These are phyloP conservation scores for Byssoonygena ceratinophila DNA, from an alignment of 2,329 filamentous ascomycete genomes.

Conservation along the genomic window DNA sequence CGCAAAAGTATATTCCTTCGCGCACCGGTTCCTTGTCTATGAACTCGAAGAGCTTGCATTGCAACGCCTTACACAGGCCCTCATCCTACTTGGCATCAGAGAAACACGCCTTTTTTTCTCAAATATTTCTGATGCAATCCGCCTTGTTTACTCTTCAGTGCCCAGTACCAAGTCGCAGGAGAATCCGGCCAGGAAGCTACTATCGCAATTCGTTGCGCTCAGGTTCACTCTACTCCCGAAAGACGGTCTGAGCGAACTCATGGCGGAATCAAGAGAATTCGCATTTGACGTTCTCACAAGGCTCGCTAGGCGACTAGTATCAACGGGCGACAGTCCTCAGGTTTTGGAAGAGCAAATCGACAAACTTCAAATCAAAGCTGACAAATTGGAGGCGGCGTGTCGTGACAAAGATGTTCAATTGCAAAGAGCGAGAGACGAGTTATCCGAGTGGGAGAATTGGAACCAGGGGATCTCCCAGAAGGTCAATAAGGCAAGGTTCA, in stretches of 20 bases:
- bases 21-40: not conserved
- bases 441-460: too few species aligned
- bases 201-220: not conserved
- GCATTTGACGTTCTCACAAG: not conserved
- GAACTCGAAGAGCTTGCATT: not conserved
- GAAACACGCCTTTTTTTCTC: not conserved
- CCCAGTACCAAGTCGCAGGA: not conserved
- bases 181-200: not conserved
- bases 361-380: too few species aligned
- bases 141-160: not conserved
- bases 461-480: too few species aligned
- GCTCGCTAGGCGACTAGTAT: not conserved
- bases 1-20: not conserved
- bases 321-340: not conserved
- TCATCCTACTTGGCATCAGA: not conserved
- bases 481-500: too few species aligned
- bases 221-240: not conserved
- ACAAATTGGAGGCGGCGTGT: too few species aligned
- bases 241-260: not conserved
- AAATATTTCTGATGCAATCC: not conserved
- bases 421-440: too few species aligned
- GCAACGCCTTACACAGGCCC: not conserved
- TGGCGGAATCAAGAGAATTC: not conserved
- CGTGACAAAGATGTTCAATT: too few species aligned
- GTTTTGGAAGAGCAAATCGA: too few species aligned